These are phyloP conservation scores for Lotmaria passim DNA, from an alignment of 208 protist genomes.

Conservation along the genomic window DNA sequence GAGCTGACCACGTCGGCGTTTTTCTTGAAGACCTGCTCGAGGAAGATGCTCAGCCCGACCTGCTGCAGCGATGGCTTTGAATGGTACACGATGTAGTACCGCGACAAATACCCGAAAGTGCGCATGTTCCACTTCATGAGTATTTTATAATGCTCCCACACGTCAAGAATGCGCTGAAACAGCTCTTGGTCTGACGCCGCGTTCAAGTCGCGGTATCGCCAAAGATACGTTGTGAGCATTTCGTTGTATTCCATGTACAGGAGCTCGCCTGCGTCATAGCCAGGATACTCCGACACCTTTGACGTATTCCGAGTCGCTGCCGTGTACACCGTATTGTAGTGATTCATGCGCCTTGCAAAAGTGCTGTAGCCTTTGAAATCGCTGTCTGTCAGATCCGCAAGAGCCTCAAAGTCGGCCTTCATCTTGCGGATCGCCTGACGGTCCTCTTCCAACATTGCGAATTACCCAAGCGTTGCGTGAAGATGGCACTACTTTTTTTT, in stretches of 20 bases:
- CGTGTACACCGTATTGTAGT: slow-evolving; percentile 88
- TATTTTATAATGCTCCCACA: slow-evolving; percentile 86
- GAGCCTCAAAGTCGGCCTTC: slow-evolving; percentile 86
- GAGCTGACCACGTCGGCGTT: slow-evolving; percentile 54
- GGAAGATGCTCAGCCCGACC: slow-evolving; percentile 82
- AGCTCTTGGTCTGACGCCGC: slow-evolving; percentile 58
- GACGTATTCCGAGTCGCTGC: slow-evolving; percentile 73
- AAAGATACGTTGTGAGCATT: slow-evolving; percentile 87
- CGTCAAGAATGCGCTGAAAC: slow-evolving; percentile 64
- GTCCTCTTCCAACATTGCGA: slow-evolving; percentile 82
- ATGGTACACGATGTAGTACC: slow-evolving; percentile 88
- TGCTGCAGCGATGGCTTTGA: slow-evolving; percentile 81
- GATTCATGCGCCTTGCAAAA: slow-evolving; percentile 76
- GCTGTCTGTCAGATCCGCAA: slow-evolving; percentile 69
- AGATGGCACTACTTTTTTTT: not conserved
- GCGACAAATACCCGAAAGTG: slow-evolving; percentile 85
- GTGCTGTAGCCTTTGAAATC: slow-evolving; percentile 69
- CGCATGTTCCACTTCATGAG: slow-evolving; percentile 87
- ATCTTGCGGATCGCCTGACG: slow-evolving; percentile 77
- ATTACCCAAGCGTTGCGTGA: not conserved
- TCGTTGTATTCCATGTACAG: slow-evolving; percentile 92
- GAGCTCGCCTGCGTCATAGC: slow-evolving; percentile 73
- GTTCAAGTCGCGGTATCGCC: slow-evolving; percentile 61
- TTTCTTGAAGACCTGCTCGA: slow-evolving; percentile 82
- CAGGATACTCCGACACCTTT: slow-evolving; percentile 50